A percentile compares a stretch with the other conserved stretches of the same genome.
Conservation (phyloP, 352 stramenopile species). For the Peronospora destructor region DNA sequence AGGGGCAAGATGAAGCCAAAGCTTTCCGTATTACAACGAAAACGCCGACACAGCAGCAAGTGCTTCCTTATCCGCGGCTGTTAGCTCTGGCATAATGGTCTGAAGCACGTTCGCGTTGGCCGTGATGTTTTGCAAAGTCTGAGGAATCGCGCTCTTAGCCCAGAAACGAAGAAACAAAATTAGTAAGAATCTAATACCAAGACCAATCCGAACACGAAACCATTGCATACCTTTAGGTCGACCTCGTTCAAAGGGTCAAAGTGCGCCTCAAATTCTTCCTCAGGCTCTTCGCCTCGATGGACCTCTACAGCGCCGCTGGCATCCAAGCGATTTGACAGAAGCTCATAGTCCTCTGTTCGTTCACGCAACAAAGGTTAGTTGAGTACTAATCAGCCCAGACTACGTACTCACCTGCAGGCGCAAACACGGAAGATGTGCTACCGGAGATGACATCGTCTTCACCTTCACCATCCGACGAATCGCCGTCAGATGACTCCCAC, state of each 20-base stretch:
- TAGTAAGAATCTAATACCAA: background rate
- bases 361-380: conserved; percentile 12
- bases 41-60: conserved; percentile 41
- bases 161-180: conserved; percentile 1
- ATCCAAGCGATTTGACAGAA: conserved; percentile 64
- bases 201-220: background rate
- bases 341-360: conserved; percentile 50
- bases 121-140: conserved; percentile 49
- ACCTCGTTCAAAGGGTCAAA: conserved; percentile 78
- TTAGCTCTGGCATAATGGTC: conserved; percentile 63
- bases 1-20: background rate
- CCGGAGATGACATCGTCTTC: conserved; percentile 22
- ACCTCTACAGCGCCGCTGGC: conserved; percentile 24
- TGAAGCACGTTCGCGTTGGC: conserved; percentile 45
- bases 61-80: conserved; percentile 55
- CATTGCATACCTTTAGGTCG: conserved; percentile 52
- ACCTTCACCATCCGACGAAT: conserved; percentile 60
- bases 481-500: conserved; percentile 65
- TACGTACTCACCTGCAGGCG: conserved; percentile 45
- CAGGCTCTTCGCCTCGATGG: conserved; percentile 42
- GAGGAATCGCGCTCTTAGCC: conserved; percentile 45
- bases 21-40: conserved; percentile 30
- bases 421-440: conserved; percentile 51
- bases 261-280: conserved; percentile 75
- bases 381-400: background rate